Evolutionary conservation across 2,329 filamentous ascomycete genomes (phyloP).

Genomic region (Stagonosporopsis vannaccii): DNA sequence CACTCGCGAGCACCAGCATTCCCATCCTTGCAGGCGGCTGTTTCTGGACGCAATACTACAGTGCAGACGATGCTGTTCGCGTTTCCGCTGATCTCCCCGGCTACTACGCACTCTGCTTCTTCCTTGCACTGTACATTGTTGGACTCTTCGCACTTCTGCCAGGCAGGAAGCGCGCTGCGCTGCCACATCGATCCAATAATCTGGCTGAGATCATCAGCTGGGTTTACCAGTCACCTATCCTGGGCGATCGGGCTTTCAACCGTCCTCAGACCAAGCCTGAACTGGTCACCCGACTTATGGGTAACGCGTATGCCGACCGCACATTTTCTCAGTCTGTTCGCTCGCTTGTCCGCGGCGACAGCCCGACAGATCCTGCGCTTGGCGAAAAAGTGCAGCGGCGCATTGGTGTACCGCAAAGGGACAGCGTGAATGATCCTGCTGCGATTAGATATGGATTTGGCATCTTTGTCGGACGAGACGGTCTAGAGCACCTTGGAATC

Average conservation of each 20-base stretch:
- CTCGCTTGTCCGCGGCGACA: constrained; percentile 38
- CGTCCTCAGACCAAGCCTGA: constrained; percentile 71
- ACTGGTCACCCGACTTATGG: constrained; percentile 72
- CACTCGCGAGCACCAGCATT: constrained; percentile 66
- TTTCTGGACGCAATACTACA: constrained; percentile 75
- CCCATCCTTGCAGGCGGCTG: constrained; percentile 73
- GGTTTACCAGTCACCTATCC: constrained; percentile 73
- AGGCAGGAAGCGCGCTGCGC: constrained; percentile 64
- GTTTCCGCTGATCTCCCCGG: constrained; percentile 76
- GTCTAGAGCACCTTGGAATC: constrained; percentile 66
- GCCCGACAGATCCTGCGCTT: constrained; percentile 28
- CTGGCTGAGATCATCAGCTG: constrained; percentile 82
- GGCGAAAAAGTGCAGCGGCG: constrained; percentile 25
- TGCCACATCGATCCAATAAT: constrained; percentile 76
- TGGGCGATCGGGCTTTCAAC: constrained; percentile 76
- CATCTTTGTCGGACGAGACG: constrained; percentile 64
- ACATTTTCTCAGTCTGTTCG: constrained; percentile 38
- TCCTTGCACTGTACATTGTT: constrained; percentile 74
- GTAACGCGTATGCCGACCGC: constrained; percentile 58
- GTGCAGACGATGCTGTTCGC: constrained; percentile 40
- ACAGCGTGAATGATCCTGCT: constrained; percentile 35
- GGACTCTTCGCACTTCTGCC: constrained; percentile 67
- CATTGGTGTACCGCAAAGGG: constrained; percentile 33
- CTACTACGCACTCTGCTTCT: constrained; percentile 74
- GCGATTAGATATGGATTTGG: constrained; percentile 63